Percentiles rank a stretch among this genome's conserved stretches.
Conservation (phyloP, 2,329 filamentous ascomycete species). For the Aspergillus sojae region DNA sequence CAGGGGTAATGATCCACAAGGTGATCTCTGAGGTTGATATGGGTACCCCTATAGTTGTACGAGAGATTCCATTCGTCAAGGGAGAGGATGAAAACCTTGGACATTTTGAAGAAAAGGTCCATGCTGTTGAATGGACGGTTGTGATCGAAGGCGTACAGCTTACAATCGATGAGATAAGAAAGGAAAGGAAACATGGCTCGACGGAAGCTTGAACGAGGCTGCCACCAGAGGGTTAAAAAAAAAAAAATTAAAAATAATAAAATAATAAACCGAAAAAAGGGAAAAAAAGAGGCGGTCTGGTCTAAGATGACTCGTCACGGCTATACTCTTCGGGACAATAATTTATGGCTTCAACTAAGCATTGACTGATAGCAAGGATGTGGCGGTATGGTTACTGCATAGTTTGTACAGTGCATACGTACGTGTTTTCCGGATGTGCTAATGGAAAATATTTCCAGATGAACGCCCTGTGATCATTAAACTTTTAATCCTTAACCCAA, state of each 20-base stretch:
- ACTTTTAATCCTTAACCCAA: neutral
- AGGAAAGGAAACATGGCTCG: slow-evolving; percentile 20
- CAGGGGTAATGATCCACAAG: slow-evolving; percentile 87
- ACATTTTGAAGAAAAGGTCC: slow-evolving; percentile 71
- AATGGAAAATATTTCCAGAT: neutral
- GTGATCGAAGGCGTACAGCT: slow-evolving; percentile 71
- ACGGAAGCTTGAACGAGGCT: neutral
- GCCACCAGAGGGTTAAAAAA: neutral
- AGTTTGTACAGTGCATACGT: neutral
- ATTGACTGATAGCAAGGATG: neutral
- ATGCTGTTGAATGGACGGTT: slow-evolving; percentile 73
- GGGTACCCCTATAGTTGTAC: slow-evolving; percentile 71
- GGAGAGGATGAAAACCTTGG: slow-evolving; percentile 65
- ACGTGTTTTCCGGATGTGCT: neutral
- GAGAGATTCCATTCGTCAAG: slow-evolving; percentile 67
- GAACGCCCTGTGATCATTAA: neutral
- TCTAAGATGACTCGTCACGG: neutral
- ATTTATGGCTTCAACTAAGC: neutral
- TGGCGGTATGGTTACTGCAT: neutral
- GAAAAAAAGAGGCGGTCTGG: neutral
- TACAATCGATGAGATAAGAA: slow-evolving; percentile 35
- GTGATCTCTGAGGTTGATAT: slow-evolving; percentile 80
- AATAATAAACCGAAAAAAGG: neutral
- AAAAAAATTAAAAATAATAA: neutral
- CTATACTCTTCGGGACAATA: neutral